Conservation (phyloP, 1,284 basidiomycete species). For the Serendipita sp. region DNA sequence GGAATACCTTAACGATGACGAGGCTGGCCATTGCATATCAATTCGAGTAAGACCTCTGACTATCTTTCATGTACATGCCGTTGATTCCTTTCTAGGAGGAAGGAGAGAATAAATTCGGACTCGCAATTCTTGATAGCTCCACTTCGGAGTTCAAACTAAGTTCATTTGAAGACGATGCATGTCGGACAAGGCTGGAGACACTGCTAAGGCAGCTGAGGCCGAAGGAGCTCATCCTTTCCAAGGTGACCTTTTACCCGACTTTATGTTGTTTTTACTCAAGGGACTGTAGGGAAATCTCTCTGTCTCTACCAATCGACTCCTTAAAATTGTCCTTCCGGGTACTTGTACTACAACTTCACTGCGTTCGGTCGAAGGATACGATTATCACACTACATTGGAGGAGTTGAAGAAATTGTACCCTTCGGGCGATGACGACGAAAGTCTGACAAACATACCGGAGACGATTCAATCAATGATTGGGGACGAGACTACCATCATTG, state of each 20-base stretch:
- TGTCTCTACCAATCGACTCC: constrained; percentile 61
- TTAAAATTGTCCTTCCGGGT: constrained; percentile 66
- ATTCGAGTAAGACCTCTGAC: constrained; percentile 44
- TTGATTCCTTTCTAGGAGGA: constrained; percentile 26
- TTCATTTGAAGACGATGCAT: constrained; percentile 83
- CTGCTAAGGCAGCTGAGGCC: constrained; percentile 83
- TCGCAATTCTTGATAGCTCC: constrained; percentile 90
- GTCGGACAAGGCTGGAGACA: constrained; percentile 86
- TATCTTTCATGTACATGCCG: constrained; percentile 29
- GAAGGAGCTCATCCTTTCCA: constrained; percentile 86
- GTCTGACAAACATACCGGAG: constrained; percentile 48
- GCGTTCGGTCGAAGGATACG: constrained; percentile 67
- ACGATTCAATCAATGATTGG: constrained; percentile 60
- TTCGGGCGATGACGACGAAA: constrained; percentile 29
- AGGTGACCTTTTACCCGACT: constrained; percentile 23
- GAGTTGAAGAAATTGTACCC: constrained; percentile 62
- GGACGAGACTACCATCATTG: constrained; percentile 57
- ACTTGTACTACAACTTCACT: constrained; percentile 80
- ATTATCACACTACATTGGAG: constrained; percentile 54
- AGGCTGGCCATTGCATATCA: constrained; percentile 88
- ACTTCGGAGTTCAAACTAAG: constrained; percentile 93
- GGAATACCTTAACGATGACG: constrained; percentile 78
- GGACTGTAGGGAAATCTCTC: constrained; percentile 60
- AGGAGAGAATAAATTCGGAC: constrained; percentile 53
- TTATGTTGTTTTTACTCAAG: neutral